Base-by-base conservation (phyloP, 208 protist genomes). In the Acanthamoeba sp. region DNA sequence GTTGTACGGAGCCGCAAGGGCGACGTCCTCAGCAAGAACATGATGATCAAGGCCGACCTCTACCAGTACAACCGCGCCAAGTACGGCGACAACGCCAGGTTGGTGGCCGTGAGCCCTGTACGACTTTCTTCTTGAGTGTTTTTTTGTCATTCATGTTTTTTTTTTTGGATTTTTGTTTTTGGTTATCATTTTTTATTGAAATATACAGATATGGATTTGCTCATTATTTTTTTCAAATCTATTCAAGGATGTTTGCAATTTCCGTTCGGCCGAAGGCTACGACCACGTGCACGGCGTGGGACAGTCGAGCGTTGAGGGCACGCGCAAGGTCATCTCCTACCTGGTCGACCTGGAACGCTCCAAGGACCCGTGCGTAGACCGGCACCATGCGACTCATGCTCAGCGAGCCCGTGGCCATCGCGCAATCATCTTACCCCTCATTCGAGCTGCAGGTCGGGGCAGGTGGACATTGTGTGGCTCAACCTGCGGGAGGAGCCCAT, bases 401-500 rank as follows among this genome's bases (percentile, higher is more conserved):
- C n/a, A n/a, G n/a, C n/a, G n/a, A n/a, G n/a, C n/a, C n/a, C n/a
- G n/a, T n/a, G n/a, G n/a, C n/a, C n/a, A n/a, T n/a, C n/a, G n/a
- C n/a, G n/a, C n/a, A 57, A 12, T 57, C 16, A 22, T 57, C 10
- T 59, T 10, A 59, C 10, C 20, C 14, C 14, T 20, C 52, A 59
- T 59, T 59, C 14, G 20, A 59, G 20, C 64, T 34, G n/a, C 71
- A 82, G 71, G 38, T 40, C 32, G 20, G 50, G 50, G 36, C 36
- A 82, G n/a, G 64, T 71, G n/a, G 52, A 82, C 34, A 88, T 85
- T 34, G 38, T 95, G 14, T 96, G 95, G 95, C 66, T 93, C 36
- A 96, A 96, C 95, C 55, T 96, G 57, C 94, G 95, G 10, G 95
- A 96, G 50, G 95, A 96, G 55, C 95, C 95, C 27, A 94, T 96